A percentile compares a stretch with the other conserved stretches of the same genome.
These are phyloP conservation scores for Herpetospermum pedunculosum DNA, from an alignment of 306 rosid species.

Conservation along the genomic window DNA sequence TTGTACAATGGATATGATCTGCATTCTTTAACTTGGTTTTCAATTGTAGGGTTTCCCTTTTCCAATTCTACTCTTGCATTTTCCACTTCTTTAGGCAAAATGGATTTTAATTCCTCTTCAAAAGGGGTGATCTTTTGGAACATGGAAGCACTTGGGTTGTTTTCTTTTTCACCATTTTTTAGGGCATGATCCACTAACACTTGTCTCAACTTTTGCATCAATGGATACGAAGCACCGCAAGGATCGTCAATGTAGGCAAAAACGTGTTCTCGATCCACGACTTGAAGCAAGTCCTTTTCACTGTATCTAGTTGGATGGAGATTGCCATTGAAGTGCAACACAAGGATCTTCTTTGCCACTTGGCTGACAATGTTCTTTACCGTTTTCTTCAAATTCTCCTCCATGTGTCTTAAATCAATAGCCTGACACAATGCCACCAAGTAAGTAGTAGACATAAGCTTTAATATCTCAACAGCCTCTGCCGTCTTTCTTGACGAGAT, in stretches of 20 bases:
- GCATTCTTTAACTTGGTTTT: constrained; percentile 56
- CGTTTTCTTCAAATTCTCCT: constrained; percentile 49
- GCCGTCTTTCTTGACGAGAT: constrained; percentile 69
- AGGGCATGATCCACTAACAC: constrained; percentile 81
- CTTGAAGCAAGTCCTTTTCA: constrained; percentile 62
- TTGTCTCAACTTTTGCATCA: constrained; percentile 65
- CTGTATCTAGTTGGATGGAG: constrained; percentile 73
- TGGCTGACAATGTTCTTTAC: constrained; percentile 58
- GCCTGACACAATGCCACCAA: constrained; percentile 79
- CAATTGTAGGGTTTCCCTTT: constrained; percentile 42
- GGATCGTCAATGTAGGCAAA: constrained; percentile 72
- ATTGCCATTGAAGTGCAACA: constrained; percentile 50
- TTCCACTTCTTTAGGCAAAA: constrained; percentile 69
- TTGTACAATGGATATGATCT: constrained; percentile 73
- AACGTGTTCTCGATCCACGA: constrained; percentile 61
- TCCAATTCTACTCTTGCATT: constrained; percentile 41
- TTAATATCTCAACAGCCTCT: constrained; percentile 62
- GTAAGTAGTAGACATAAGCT: constrained; percentile 85
- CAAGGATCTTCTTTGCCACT: constrained; percentile 55
- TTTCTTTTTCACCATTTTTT: constrained; percentile 48
- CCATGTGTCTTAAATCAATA: constrained; percentile 69
- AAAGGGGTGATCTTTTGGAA: constrained; percentile 60
- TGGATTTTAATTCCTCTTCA: constrained; percentile 51
- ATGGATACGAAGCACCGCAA: constrained; percentile 55
- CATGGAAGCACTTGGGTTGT: constrained; percentile 38